These are phyloP conservation scores for Simmondsia chinensis DNA, from an alignment of 148 eudicot genomes.

Conservation along the genomic window DNA sequence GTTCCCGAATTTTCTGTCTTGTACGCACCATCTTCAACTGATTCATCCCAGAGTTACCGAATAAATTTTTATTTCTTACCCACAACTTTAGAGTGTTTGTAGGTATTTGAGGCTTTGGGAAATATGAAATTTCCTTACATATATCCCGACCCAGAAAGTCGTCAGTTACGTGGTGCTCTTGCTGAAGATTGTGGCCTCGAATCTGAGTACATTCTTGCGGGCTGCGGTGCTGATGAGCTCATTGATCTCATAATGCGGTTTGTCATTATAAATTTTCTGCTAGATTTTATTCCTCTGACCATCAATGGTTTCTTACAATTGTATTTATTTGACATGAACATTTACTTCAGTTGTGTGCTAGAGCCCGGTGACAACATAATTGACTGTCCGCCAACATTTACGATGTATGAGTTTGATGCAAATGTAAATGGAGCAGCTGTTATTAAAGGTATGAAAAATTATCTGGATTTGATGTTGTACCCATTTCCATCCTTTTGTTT, in stretches of 20 bases:
- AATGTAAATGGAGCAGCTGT: conserved; percentile 85
- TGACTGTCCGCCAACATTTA: conserved; percentile 96
- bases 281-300: conserved; percentile 7
- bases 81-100: conserved; percentile 11
- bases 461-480: neutral
- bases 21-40: neutral
- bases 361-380: conserved; percentile 95
- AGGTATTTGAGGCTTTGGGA: conserved; percentile 90
- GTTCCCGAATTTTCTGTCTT: neutral
- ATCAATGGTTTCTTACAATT: neutral
- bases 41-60: neutral
- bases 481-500: neutral
- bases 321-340: conserved; percentile 14
- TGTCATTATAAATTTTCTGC: conserved; percentile 18
- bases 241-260: conserved; percentile 98
- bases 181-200: conserved; percentile 91
- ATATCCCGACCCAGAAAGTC: conserved; percentile 96
- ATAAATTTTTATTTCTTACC: conserved; percentile 1
- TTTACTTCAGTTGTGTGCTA: conserved; percentile 77
- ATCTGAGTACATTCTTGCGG: conserved; percentile 78
- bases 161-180: conserved; percentile 84
- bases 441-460: conserved; percentile 45
- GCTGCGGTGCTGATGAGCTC: conserved; percentile 97
- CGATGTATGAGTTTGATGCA: conserved; percentile 98
- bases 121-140: conserved; percentile 76